Percentiles rank a stretch among this genome's conserved stretches.
phyloP scores from a whole-genome alignment of 2,329 filamentous ascomycete species.

The Penicillium sclerotigenum region DNA sequence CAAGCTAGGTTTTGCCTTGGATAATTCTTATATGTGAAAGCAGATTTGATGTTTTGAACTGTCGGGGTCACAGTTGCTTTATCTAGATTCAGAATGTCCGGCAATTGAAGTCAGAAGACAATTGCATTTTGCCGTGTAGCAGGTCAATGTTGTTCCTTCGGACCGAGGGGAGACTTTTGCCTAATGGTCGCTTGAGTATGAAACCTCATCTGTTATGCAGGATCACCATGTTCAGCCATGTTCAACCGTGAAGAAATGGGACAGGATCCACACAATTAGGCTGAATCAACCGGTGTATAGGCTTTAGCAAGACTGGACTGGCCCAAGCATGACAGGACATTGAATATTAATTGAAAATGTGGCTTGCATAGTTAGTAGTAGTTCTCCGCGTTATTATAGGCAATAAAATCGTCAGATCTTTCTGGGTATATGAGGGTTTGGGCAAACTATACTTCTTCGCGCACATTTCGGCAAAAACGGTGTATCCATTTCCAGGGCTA shows the following conservation, averaged over 20 bases:
- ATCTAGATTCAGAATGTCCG: not conserved
- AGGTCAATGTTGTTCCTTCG: not conserved
- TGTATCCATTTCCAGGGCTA: too few species aligned
- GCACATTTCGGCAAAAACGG: not conserved
- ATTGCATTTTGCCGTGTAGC: not conserved
- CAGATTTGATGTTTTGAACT: too few species aligned
- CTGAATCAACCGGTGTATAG: conserved; percentile 13
- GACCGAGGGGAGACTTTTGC: conserved; percentile 10
- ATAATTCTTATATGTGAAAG: not conserved
- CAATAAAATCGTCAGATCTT: not conserved
- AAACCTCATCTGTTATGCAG: not conserved
- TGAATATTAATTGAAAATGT: not conserved
- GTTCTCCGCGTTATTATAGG: conserved; percentile 5
- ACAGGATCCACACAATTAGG: conserved; percentile 3
- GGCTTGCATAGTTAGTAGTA: not conserved
- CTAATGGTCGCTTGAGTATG: conserved; percentile 1
- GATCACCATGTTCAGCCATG: conserved; percentile 3
- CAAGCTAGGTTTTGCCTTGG: not conserved
- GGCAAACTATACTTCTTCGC: not conserved
- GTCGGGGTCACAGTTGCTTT: not conserved
- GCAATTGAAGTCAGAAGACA: not conserved
- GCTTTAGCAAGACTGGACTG: not conserved
- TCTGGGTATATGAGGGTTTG: not conserved
- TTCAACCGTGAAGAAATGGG: conserved; percentile 14
- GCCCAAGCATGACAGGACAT: not conserved